Percentiles rank a stretch among this genome's conserved stretches.
phyloP scores from a whole-genome alignment of 169 alveolate genomes.

The Cyclospora cayetanensis region DNA sequence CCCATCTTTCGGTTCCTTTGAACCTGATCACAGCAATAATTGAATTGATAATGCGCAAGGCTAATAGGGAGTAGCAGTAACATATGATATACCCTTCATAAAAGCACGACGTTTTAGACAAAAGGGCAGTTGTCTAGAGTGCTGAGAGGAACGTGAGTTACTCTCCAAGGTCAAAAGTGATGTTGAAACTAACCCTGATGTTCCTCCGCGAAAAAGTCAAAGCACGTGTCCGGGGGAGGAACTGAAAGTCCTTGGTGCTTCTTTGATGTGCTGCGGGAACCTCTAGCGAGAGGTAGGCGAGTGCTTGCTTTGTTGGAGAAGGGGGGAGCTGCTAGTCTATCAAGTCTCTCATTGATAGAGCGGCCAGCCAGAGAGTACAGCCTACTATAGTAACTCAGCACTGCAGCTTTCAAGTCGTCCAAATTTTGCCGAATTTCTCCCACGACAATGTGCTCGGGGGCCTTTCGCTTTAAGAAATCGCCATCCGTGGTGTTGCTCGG shows the following conservation, averaged over 20 bases:
- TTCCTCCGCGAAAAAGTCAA: conserved; percentile 38
- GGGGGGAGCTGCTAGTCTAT: conserved; percentile 52
- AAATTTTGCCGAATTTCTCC: conserved; percentile 64
- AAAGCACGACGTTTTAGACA: too few species aligned
- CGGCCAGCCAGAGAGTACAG: conserved; percentile 47
- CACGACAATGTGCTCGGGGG: conserved; percentile 61
- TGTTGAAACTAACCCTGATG: conserved; percentile 6
- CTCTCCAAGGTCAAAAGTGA: too few species aligned
- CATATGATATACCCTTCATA: too few species aligned
- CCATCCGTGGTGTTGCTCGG: background rate
- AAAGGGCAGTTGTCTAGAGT: too few species aligned
- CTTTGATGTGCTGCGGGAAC: background rate
- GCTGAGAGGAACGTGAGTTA: too few species aligned
- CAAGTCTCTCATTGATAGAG: conserved; percentile 64
- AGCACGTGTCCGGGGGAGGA: conserved; percentile 43
- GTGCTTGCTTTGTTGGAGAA: conserved; percentile 9
- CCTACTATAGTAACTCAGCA: conserved; percentile 58
- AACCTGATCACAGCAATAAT: too few species aligned
- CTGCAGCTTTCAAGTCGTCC: conserved; percentile 64
- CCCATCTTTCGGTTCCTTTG: background rate
- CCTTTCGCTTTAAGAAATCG: conserved; percentile 6
- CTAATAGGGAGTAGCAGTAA: too few species aligned
- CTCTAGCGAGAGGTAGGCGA: background rate
- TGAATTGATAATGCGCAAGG: too few species aligned
- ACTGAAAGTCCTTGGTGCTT: background rate